Conservation (phyloP, 257 asterid genomes). For the Primulina eburnea region DNA sequence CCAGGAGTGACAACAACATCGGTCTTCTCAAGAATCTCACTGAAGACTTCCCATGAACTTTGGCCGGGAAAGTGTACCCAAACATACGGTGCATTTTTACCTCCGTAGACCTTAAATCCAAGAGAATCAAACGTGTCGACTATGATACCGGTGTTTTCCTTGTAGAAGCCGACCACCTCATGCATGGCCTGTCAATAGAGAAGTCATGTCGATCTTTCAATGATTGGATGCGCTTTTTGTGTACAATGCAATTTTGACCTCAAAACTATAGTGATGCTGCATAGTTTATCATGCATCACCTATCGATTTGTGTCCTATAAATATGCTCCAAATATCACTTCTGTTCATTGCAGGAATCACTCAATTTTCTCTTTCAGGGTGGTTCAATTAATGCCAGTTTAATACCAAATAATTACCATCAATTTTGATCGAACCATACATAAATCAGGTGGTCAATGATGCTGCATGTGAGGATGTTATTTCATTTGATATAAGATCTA, state of each 20-base stretch:
- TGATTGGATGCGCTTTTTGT: background rate
- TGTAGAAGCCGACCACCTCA: conserved; percentile 84
- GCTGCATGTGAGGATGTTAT: too few relatives aligned
- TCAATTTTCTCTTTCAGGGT: too few relatives aligned
- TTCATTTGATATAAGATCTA: too few relatives aligned
- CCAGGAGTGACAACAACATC: conserved; percentile 95
- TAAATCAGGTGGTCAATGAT: too few relatives aligned
- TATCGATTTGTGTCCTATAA: too few relatives aligned
- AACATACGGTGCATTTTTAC: conserved; percentile 91
- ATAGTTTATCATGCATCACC: background rate
- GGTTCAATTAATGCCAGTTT: background rate
- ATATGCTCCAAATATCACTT: background rate
- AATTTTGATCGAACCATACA: too few relatives aligned
- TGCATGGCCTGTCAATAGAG: conserved; percentile 76
- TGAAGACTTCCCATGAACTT: conserved; percentile 96
- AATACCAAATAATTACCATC: background rate
- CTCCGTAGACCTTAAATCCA: conserved; percentile 94
- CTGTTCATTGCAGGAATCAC: background rate
- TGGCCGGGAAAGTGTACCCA: conserved; percentile 91
- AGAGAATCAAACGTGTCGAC: conserved; percentile 80
- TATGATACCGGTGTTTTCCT: conserved; percentile 79
- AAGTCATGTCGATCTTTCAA: conserved; percentile 5
- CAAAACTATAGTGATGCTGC: background rate
- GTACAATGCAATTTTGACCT: background rate
- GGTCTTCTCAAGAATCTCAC: conserved; percentile 91